Evolutionary conservation across 2,329 filamentous ascomycete genomes (phyloP).

Genomic region (Colletotrichum incanum): DNA sequence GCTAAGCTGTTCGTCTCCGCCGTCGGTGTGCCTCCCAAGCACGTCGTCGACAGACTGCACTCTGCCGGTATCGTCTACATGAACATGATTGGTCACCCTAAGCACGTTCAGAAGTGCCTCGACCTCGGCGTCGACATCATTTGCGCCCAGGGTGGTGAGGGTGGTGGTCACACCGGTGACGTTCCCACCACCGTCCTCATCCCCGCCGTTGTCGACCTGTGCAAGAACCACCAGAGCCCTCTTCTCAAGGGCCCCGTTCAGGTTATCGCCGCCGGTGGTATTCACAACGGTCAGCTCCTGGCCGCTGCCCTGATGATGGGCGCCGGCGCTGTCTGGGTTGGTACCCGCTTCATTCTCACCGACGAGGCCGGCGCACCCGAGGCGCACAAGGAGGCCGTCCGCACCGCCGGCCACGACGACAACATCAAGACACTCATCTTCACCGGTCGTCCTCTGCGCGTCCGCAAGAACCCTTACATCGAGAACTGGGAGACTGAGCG

Average conservation of each 20-base stretch:
- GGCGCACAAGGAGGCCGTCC: constrained; percentile 95
- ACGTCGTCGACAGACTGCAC: constrained; percentile 92
- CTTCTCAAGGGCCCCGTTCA: constrained; percentile 90
- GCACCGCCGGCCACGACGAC: constrained; percentile 93
- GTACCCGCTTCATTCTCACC: constrained; percentile 93
- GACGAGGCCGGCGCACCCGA: constrained; percentile 96
- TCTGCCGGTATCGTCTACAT: constrained; percentile 91
- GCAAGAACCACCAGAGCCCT: constrained; percentile 84
- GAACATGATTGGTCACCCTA: constrained; percentile 99
- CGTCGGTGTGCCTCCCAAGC: constrained; percentile 92
- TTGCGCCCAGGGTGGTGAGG: constrained; percentile 98
- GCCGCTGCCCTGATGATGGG: constrained; percentile 94
- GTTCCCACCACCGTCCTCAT: constrained; percentile 94
- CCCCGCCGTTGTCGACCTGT: constrained; percentile 88
- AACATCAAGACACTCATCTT: constrained; percentile 98
- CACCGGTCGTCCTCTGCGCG: constrained; percentile 94
- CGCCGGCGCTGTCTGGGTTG: constrained; percentile 94
- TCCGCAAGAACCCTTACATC: constrained; percentile 95
- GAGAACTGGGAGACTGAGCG: constrained; percentile 97
- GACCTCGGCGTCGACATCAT: constrained; percentile 95
- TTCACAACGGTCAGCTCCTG: constrained; percentile 92
- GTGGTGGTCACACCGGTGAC: constrained; percentile 95
- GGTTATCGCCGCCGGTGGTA: constrained; percentile 93
- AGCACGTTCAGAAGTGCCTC: constrained; percentile 97
- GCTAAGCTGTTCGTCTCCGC: constrained; percentile 96